These are phyloP conservation scores for Calocybe cyanea DNA, from an alignment of 768 basidiomycete genomes.

Conservation along the genomic window DNA sequence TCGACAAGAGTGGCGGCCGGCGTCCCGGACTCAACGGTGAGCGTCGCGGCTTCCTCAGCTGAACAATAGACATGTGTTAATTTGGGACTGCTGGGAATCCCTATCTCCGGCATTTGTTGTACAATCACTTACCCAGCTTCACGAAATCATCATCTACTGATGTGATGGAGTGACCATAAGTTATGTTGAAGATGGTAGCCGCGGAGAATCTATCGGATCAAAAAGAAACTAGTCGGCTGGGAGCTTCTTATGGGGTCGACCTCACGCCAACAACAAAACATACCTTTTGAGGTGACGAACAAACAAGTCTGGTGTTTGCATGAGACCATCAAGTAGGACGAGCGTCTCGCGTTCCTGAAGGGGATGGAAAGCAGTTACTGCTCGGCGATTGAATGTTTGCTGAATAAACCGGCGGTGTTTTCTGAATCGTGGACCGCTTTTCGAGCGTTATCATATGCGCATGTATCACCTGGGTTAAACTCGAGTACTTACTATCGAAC, in stretches of 20 bases:
- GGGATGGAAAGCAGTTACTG: constrained; percentile 33
- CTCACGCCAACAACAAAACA: neutral
- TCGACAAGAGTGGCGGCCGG: constrained; percentile 46
- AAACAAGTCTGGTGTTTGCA: constrained; percentile 34
- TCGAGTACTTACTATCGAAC: constrained; percentile 37
- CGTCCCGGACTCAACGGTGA: constrained; percentile 43
- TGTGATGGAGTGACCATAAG: constrained; percentile 42
- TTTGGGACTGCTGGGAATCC: constrained; percentile 1
- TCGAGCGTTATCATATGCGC: neutral
- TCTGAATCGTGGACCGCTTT: constrained; percentile 46
- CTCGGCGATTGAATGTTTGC: constrained; percentile 43
- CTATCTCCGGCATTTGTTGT: too few relatives aligned
- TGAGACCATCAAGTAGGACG: constrained; percentile 37
- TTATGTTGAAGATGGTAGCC: constrained; percentile 44
- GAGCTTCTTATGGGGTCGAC: neutral
- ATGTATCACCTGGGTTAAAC: neutral
- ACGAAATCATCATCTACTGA: constrained; percentile 43
- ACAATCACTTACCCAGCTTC: constrained; percentile 31
- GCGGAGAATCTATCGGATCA: constrained; percentile 38
- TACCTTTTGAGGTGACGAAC: constrained; percentile 43
- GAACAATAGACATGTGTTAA: neutral
- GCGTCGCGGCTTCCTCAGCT: constrained; percentile 44
- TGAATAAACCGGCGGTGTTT: constrained; percentile 51
- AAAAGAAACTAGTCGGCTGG: neutral
- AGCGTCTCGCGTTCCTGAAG: constrained; percentile 40